A percentile compares a stretch with the other conserved stretches of the same genome.
phyloP scores from a whole-genome alignment of 805 yeast genomes.

The Wickerhamomyces strasburgensis region DNA sequence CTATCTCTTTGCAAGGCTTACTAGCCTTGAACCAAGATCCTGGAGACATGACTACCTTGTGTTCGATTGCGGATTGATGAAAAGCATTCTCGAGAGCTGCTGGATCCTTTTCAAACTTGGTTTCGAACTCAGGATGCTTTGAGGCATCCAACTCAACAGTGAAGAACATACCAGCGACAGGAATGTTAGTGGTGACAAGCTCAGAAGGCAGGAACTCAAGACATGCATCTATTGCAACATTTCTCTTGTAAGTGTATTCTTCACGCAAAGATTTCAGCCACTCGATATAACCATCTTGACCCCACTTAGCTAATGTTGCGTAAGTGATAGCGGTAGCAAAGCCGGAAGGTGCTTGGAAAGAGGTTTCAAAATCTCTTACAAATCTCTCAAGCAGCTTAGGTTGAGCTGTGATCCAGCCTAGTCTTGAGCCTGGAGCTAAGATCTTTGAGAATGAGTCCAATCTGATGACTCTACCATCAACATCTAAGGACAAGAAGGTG shows the following conservation, averaged over 20 bases:
- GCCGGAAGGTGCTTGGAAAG: constrained; percentile 78
- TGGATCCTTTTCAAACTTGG: constrained; percentile 52
- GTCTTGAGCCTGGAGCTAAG: constrained; percentile 83
- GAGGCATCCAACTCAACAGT: constrained; percentile 49
- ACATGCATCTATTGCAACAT: constrained; percentile 69
- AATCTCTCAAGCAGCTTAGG: constrained; percentile 55
- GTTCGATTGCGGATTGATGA: constrained; percentile 48
- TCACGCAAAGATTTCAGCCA: constrained; percentile 81
- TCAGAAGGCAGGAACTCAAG: constrained; percentile 47
- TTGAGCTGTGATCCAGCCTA: constrained; percentile 88
- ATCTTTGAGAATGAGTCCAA: constrained; percentile 90
- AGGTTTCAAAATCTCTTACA: constrained; percentile 71
- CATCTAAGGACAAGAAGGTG: constrained; percentile 70
- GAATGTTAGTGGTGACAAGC: constrained; percentile 43
- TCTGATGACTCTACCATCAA: constrained; percentile 35
- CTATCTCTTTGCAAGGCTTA: constrained; percentile 20
- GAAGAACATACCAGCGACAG: constrained; percentile 80
- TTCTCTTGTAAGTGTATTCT: constrained; percentile 79
- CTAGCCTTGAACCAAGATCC: constrained; percentile 6
- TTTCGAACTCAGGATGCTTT: constrained; percentile 30
- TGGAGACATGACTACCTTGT: constrained; percentile 64
- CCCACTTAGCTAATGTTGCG: constrained; percentile 80
- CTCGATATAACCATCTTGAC: constrained; percentile 80
- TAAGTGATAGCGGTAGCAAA: constrained; percentile 66
- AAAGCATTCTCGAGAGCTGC: constrained; percentile 51